Percentiles rank a stretch among this genome's conserved stretches.
phyloP scores from a whole-genome alignment of 2,329 filamentous ascomycete species.

The Monilinia vaccinii-corymbosi region DNA sequence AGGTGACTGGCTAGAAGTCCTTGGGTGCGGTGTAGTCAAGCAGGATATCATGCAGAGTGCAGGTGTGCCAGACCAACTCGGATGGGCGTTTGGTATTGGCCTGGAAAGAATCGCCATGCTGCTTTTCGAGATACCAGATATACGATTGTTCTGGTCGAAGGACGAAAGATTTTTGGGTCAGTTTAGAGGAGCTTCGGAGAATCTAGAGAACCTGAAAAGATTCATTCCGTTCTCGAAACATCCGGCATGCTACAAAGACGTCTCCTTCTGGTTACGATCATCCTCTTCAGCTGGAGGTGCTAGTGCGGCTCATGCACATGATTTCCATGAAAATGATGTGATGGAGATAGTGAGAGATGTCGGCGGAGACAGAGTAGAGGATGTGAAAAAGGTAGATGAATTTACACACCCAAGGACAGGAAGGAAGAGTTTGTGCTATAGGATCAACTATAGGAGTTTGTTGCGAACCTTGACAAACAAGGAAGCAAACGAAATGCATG shows the following conservation, averaged over 20 bases:
- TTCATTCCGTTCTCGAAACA: conserved; percentile 89
- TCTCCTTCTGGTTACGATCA: conserved; percentile 78
- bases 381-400: conserved; percentile 74
- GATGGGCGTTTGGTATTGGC: conserved; percentile 94
- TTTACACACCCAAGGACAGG: conserved; percentile 84
- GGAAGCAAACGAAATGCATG: conserved; percentile 71
- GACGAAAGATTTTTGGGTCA: conserved; percentile 81
- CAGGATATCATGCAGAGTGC: conserved; percentile 75
- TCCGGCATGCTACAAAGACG: conserved; percentile 81
- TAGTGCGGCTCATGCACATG: conserved; percentile 32
- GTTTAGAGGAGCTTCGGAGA: conserved; percentile 56
- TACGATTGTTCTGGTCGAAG: conserved; percentile 88
- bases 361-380: conserved; percentile 77
- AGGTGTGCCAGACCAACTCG: conserved; percentile 63
- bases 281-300: conserved; percentile 39
- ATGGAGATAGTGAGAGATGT: conserved; percentile 89
- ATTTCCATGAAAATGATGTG: conserved; percentile 89
- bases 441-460: conserved; percentile 86
- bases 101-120: conserved; percentile 96
- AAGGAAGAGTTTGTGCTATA: conserved; percentile 78
- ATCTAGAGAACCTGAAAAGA: conserved; percentile 42
- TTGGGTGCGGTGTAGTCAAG: conserved; percentile 85
- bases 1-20: conserved; percentile 89
- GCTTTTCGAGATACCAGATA: conserved; percentile 91
- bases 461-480: conserved; percentile 82